A percentile compares a stretch with the other conserved stretches of the same genome.
Evolutionary conservation across 305 asterid species (phyloP).

Genomic region (Solanum hybrid): DNA sequence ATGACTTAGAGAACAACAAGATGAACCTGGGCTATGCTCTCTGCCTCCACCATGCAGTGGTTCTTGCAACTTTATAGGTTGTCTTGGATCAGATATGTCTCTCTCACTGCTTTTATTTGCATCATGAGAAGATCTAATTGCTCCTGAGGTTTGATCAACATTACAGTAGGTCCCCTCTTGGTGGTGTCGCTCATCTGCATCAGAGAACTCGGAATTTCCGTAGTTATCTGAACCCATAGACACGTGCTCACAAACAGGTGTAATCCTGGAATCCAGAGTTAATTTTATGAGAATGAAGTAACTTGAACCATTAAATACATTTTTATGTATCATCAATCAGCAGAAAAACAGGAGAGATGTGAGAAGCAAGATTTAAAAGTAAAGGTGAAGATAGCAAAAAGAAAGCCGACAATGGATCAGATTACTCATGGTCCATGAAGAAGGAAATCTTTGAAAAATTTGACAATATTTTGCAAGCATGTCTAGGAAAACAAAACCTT

Average conservation of each 20-base stretch:
- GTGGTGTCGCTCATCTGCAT: slow-evolving; percentile 26
- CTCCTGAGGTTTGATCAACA: slow-evolving; percentile 29
- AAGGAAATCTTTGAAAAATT: neutral
- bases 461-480: neutral
- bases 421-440: neutral
- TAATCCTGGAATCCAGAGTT: slow-evolving; percentile 8
- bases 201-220: slow-evolving; percentile 33
- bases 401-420: neutral
- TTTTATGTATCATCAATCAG: neutral
- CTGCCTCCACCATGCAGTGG: slow-evolving; percentile 23
- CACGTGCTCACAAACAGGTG: slow-evolving; percentile 12
- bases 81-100: slow-evolving; percentile 11
- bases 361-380: neutral
- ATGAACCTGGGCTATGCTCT: slow-evolving; percentile 17
- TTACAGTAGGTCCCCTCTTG: slow-evolving; percentile 23
- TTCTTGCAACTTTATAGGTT: slow-evolving; percentile 21
- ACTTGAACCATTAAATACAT: neutral
- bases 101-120: slow-evolving; percentile 15
- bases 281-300: neutral
- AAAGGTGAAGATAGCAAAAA: neutral
- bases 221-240: slow-evolving; percentile 24
- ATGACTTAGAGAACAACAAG: slow-evolving; percentile 28
- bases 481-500: neutral
- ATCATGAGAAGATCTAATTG: slow-evolving; percentile 19
- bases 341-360: neutral